Evolutionary conservation across 2,329 filamentous ascomycete species (phyloP).

Genomic region (Alternaria consortialis): DNA sequence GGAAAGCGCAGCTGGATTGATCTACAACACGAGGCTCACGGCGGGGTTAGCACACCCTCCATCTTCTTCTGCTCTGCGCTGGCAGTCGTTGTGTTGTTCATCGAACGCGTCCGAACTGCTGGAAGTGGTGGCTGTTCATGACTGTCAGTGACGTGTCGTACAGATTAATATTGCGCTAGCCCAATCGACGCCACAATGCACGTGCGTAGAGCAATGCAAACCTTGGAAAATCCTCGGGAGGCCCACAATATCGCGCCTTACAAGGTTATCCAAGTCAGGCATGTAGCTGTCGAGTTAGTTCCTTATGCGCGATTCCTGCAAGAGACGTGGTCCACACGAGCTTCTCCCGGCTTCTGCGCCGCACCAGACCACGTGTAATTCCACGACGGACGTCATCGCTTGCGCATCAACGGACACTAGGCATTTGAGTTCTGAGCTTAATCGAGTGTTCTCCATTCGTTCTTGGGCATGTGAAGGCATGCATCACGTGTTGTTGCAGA

Average conservation of each 20-base stretch:
- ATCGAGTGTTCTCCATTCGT: not conserved
- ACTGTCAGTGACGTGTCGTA: conserved; percentile 36
- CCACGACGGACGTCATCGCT: conserved; percentile 8
- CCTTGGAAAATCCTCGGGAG: conserved; percentile 14
- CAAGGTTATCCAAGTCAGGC: conserved; percentile 7
- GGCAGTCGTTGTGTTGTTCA: conserved; percentile 42
- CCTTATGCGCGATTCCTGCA: conserved; percentile 11
- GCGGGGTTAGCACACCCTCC: conserved; percentile 32
- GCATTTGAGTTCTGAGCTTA: not conserved
- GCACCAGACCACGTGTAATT: conserved; percentile 9
- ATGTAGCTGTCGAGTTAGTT: conserved; percentile 11
- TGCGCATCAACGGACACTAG: conserved; percentile 15
- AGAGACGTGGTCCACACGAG: conserved; percentile 3
- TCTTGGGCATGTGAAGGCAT: conserved; percentile 7
- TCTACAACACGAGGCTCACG: conserved; percentile 23
- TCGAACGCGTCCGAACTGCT: conserved; percentile 23
- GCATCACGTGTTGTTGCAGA: conserved; percentile 9
- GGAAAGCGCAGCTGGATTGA: conserved; percentile 16
- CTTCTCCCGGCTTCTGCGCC: conserved; percentile 13
- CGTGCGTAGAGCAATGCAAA: conserved; percentile 16
- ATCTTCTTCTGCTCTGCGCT: conserved; percentile 33
- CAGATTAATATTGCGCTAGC: conserved; percentile 25
- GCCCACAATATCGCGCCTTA: conserved; percentile 14
- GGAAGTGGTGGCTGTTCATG: conserved; percentile 30
- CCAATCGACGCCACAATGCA: conserved; percentile 17